Conservation (phyloP, 345 rosid genomes). For the Raphanus raphanistrum region DNA sequence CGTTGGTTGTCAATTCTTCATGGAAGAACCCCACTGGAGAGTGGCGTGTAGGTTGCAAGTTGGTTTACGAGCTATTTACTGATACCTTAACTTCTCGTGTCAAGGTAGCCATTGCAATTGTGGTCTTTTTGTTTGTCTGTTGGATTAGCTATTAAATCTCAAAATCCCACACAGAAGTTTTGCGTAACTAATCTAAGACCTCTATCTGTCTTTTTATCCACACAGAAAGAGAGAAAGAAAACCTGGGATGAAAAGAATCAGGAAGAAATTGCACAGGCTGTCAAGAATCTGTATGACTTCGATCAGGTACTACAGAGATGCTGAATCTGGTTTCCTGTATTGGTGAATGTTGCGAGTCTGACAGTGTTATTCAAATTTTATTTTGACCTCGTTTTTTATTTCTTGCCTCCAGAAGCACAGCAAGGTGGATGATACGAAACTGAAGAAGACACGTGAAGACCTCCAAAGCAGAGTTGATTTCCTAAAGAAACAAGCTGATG, state of each 20-base stretch:
- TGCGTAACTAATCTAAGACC: neutral
- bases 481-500: constrained; percentile 82
- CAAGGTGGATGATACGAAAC: constrained; percentile 62
- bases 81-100: constrained; percentile 66
- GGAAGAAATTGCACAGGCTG: constrained; percentile 81
- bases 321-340: constrained; percentile 18
- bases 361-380: constrained; percentile 1
- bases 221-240: constrained; percentile 79
- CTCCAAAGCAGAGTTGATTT: constrained; percentile 81
- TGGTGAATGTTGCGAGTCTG: constrained; percentile 9
- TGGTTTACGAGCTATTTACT: constrained; percentile 79
- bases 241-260: constrained; percentile 88
- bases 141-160: neutral
- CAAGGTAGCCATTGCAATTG: constrained; percentile 51
- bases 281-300: constrained; percentile 70
- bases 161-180: neutral
- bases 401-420: constrained; percentile 63
- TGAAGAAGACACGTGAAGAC: constrained; percentile 78
- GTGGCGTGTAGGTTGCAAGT: constrained; percentile 92
- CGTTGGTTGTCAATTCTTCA: constrained; percentile 69
- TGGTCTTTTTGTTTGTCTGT: neutral
- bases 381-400: constrained; percentile 27
- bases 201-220: neutral
- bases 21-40: constrained; percentile 95
- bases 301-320: constrained; percentile 60